phyloP scores from a whole-genome alignment of 1,139 yeast genomes.

The Zygosaccharomyces sapae region DNA sequence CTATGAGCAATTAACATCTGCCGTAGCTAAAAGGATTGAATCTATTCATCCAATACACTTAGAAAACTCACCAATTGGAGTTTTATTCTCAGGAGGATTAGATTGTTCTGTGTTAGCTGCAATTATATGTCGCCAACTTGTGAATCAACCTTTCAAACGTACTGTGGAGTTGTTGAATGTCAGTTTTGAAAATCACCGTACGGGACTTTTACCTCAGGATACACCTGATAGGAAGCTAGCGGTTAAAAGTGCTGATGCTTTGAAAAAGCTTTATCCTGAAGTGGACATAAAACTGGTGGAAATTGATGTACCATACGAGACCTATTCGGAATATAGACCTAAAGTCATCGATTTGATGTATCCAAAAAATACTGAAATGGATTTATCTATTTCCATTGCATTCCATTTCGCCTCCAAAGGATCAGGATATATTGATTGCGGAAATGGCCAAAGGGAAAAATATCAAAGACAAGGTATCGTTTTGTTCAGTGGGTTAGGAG shows the following conservation, averaged over 20 bases:
- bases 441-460: constrained; percentile 13
- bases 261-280: constrained; percentile 42
- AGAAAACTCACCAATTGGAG: constrained; percentile 44
- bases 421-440: constrained; percentile 35
- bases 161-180: constrained; percentile 80
- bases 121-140: constrained; percentile 30
- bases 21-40: constrained; percentile 50
- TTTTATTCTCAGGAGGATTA: constrained; percentile 88
- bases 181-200: constrained; percentile 88
- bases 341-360: constrained; percentile 63
- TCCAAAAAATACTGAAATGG: constrained; percentile 92
- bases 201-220: constrained; percentile 51
- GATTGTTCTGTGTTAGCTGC: constrained; percentile 82
- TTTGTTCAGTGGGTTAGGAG: constrained; percentile 89
- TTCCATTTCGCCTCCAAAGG: constrained; percentile 85
- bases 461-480: constrained; percentile 61
- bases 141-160: constrained; percentile 20
- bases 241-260: constrained; percentile 51
- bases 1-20: constrained; percentile 33
- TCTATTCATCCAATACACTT: constrained; percentile 56
- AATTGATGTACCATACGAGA: constrained; percentile 65
- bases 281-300: constrained; percentile 52
- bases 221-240: constrained; percentile 86
- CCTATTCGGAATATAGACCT: constrained; percentile 50
- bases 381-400: constrained; percentile 87